Percentiles rank a stretch among this genome's conserved stretches.
phyloP scores from a whole-genome alignment of 306 rosid genomes.

The Malus sieversii region DNA sequence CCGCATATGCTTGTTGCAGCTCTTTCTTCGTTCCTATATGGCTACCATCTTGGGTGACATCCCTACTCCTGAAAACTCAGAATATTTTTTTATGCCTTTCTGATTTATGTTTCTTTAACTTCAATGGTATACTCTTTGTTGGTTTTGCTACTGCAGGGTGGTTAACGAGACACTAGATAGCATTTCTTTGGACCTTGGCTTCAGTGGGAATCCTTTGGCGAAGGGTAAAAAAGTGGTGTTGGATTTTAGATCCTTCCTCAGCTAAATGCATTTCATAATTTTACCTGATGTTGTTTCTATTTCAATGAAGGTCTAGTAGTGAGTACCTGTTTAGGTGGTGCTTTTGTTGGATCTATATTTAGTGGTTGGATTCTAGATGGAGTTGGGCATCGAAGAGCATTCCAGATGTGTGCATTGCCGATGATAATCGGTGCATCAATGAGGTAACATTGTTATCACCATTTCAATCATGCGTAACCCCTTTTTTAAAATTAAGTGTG shows the following conservation, averaged over 20 bases:
- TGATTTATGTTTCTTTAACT: not conserved
- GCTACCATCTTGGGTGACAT: slow-evolving; percentile 75
- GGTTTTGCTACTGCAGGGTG: slow-evolving; percentile 50
- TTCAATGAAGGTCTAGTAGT: slow-evolving; percentile 72
- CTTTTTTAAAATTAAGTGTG: not conserved
- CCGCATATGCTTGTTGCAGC: slow-evolving; percentile 63
- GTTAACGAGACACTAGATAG: slow-evolving; percentile 83
- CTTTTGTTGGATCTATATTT: slow-evolving; percentile 71
- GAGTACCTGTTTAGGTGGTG: slow-evolving; percentile 79
- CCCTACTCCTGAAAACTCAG: slow-evolving; percentile 13
- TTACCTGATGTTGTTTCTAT: slow-evolving; percentile 15
- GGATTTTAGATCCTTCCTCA: not conserved
- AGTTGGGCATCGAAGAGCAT: slow-evolving; percentile 78
- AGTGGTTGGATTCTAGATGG: slow-evolving; percentile 78
- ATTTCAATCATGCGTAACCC: not conserved
- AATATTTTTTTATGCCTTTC: not conserved
- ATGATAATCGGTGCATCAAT: slow-evolving; percentile 75
- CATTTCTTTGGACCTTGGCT: slow-evolving; percentile 69
- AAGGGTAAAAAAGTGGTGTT: slow-evolving; percentile 39
- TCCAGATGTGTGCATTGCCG: slow-evolving; percentile 79
- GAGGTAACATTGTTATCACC: slow-evolving; percentile 40
- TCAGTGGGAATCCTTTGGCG: slow-evolving; percentile 69
- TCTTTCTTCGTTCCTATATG: slow-evolving; percentile 68
- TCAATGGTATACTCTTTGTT: not conserved
- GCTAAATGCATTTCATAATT: slow-evolving; percentile 10